Evolutionary conservation across 2,329 filamentous ascomycete genomes (phyloP).

Genomic region (Talaromyces sp.): DNA sequence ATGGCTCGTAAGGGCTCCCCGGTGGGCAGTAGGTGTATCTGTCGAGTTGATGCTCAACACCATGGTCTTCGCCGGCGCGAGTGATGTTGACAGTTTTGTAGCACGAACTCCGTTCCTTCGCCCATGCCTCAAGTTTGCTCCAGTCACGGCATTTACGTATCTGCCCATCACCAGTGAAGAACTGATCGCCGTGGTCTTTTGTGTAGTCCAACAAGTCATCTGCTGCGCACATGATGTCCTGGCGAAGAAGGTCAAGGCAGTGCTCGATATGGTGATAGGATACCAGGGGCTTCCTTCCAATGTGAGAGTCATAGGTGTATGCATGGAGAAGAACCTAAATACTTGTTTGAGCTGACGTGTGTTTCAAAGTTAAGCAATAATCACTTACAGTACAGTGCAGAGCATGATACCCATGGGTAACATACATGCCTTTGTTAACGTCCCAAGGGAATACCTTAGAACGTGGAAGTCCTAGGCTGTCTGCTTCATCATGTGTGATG

Average conservation of each 20-base stretch:
- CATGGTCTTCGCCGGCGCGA: slow-evolving; percentile 5
- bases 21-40: slow-evolving; percentile 6
- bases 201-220: slow-evolving; percentile 2
- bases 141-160: slow-evolving; percentile 4
- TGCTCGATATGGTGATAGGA: slow-evolving; percentile 6
- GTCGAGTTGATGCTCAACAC: slow-evolving; percentile 2
- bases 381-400: neutral
- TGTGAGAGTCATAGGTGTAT: slow-evolving; percentile 3
- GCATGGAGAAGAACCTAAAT: neutral
- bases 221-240: slow-evolving; percentile 2
- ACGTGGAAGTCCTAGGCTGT: slow-evolving; percentile 1
- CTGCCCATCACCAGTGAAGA: neutral
- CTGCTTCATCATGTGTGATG: slow-evolving; percentile 4
- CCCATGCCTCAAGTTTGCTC: slow-evolving; percentile 1
- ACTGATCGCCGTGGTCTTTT: neutral
- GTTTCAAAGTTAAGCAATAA: neutral
- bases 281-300: neutral
- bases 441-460: slow-evolving; percentile 5
- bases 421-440: slow-evolving; percentile 5
- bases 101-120: neutral
- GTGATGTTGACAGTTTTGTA: slow-evolving; percentile 8
- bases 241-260: slow-evolving; percentile 5
- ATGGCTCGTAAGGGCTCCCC: slow-evolving; percentile 3
- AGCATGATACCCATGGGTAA: slow-evolving; percentile 4
- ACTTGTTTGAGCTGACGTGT: neutral